Evolutionary conservation across 305 asterid species (phyloP).

Genomic region (Fraxinus albicans): DNA sequence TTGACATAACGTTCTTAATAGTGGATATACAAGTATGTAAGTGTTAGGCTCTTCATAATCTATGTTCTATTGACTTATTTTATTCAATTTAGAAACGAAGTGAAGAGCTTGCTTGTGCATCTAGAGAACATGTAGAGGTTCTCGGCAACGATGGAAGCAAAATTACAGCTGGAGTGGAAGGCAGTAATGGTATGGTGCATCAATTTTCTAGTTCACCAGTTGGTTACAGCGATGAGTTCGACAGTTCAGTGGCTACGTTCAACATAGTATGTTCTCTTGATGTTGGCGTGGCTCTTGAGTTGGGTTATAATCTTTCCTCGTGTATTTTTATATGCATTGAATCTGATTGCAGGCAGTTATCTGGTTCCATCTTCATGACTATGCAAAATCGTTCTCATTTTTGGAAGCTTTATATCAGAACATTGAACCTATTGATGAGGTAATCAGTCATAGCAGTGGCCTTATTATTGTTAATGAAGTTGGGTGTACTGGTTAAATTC

Average conservation of each 20-base stretch:
- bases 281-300: constrained; percentile 14
- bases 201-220: constrained; percentile 43
- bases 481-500: not conserved
- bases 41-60: not conserved
- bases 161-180: constrained; percentile 33
- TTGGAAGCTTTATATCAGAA: constrained; percentile 83
- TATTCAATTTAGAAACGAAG: constrained; percentile 55
- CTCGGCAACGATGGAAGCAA: constrained; percentile 43
- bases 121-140: constrained; percentile 61
- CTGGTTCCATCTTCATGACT: constrained; percentile 94
- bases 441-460: constrained; percentile 20
- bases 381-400: constrained; percentile 66
- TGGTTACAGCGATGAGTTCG: constrained; percentile 45
- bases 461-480: constrained; percentile 2
- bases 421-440: constrained; percentile 92
- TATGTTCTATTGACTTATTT: not conserved
- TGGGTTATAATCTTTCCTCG: constrained; percentile 17
- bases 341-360: constrained; percentile 74
- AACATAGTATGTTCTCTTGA: constrained; percentile 57
- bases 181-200: constrained; percentile 31
- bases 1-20: not conserved
- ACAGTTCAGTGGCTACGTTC: constrained; percentile 53
- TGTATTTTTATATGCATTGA: constrained; percentile 18
- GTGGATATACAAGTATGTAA: not conserved
- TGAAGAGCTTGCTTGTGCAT: constrained; percentile 59